Conservation (phyloP, 2,329 filamentous ascomycete genomes). For the Thyridium curvatum region DNA sequence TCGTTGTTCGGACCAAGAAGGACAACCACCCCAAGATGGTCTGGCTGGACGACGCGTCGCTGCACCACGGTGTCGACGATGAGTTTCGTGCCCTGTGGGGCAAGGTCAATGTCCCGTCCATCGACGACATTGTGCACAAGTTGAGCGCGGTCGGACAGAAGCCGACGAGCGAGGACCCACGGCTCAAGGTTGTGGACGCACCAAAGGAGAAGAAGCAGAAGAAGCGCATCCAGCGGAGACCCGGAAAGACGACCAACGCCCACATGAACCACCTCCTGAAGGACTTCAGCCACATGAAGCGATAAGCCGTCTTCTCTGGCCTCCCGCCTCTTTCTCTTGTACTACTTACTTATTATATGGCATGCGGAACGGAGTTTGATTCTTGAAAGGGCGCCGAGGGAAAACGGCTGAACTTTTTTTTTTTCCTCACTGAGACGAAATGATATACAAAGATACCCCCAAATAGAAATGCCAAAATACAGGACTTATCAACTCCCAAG, state of each 20-base stretch:
- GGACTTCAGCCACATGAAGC: conserved; percentile 53
- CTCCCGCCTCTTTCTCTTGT: neutral
- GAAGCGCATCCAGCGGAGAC: conserved; percentile 58
- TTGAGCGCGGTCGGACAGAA: conserved; percentile 74
- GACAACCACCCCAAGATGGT: conserved; percentile 81
- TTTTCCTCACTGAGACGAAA: too few species aligned
- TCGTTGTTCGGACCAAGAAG: conserved; percentile 88
- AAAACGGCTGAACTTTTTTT: too few species aligned
- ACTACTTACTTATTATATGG: neutral
- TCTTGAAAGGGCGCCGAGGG: too few species aligned
- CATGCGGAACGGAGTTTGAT: too few species aligned
- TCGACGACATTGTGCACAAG: conserved; percentile 71
- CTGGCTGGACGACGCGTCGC: conserved; percentile 79
- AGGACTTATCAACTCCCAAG: too few species aligned
- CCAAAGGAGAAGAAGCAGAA: conserved; percentile 66
- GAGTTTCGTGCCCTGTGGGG: conserved; percentile 85
- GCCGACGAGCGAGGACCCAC: conserved; percentile 75
- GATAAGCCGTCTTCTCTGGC: conserved; percentile 18
- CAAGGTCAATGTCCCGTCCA: conserved; percentile 67
- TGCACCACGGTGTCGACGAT: conserved; percentile 68
- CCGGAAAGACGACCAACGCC: conserved; percentile 77
- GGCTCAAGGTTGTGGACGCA: conserved; percentile 48
- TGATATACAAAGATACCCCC: too few species aligned
- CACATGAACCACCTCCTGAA: conserved; percentile 81
- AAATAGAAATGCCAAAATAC: too few species aligned